Evolutionary conservation across 2,329 filamentous ascomycete species (phyloP).

Genomic region (Aspergillus transmontanensis): DNA sequence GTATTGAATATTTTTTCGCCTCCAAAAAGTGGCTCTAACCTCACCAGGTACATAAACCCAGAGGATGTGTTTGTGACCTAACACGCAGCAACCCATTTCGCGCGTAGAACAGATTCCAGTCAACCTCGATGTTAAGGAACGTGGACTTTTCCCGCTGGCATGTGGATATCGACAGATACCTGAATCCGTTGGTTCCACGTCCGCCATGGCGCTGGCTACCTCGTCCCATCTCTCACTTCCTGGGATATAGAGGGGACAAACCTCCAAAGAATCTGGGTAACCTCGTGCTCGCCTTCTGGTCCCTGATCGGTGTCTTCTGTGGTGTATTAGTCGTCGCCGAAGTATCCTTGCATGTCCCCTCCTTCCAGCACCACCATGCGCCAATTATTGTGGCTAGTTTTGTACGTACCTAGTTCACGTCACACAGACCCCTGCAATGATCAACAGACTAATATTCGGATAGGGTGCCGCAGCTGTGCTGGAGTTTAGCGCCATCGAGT

Average conservation of each 20-base stretch:
- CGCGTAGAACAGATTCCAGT: neutral
- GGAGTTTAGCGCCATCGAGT: conserved; percentile 71
- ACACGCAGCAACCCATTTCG: neutral
- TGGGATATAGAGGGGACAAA: conserved; percentile 60
- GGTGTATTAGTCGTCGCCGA: conserved; percentile 63
- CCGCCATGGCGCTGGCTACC: conserved; percentile 68
- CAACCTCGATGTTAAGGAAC: conserved; percentile 6
- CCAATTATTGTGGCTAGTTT: conserved; percentile 71
- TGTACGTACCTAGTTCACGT: conserved; percentile 50
- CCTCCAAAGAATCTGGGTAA: conserved; percentile 54
- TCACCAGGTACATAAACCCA: neutral
- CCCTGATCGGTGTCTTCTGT: conserved; percentile 65
- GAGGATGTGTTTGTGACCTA: neutral
- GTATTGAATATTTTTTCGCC: neutral
- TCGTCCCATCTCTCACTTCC: conserved; percentile 65
- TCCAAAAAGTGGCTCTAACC: neutral
- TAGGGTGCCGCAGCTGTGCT: conserved; percentile 76
- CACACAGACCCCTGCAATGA: neutral
- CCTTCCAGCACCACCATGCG: conserved; percentile 55
- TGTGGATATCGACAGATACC: conserved; percentile 75
- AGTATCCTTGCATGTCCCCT: conserved; percentile 57
- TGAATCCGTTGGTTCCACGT: conserved; percentile 70
- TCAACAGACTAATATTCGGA: conserved; percentile 10
- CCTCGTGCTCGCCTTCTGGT: conserved; percentile 62
- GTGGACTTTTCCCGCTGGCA: conserved; percentile 43